Evolutionary conservation across 2,329 filamentous ascomycete species (phyloP).

Genomic region (Aspergillus clavatus): DNA sequence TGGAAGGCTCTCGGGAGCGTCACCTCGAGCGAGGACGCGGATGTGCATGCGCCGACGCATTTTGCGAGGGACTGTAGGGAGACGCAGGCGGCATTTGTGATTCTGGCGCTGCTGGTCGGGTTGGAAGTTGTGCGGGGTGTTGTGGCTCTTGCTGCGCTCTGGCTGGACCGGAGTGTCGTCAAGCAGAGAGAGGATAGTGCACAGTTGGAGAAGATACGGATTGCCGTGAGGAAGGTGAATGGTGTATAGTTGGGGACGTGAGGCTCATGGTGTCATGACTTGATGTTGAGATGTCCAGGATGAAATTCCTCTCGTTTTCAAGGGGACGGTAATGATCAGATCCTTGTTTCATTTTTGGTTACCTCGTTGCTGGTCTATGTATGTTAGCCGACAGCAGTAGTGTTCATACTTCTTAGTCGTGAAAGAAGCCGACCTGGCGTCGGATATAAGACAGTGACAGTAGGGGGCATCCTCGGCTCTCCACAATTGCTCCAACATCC

Average conservation of each 20-base stretch:
- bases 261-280: neutral
- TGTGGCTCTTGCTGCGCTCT: slow-evolving; percentile 26
- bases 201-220: slow-evolving; percentile 26
- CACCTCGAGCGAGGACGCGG: slow-evolving; percentile 9
- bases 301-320: too few species aligned
- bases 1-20: slow-evolving; percentile 25
- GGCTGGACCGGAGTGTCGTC: slow-evolving; percentile 28
- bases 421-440: slow-evolving; percentile 1
- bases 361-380: too few species aligned
- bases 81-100: slow-evolving; percentile 31
- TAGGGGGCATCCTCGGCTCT: slow-evolving; percentile 8
- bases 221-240: slow-evolving; percentile 21
- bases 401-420: too few species aligned
- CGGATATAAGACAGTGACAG: too few species aligned
- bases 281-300: slow-evolving; percentile 3
- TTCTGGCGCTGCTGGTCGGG: slow-evolving; percentile 34
- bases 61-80: slow-evolving; percentile 38
- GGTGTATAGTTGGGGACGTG: slow-evolving; percentile 7
- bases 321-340: too few species aligned
- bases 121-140: slow-evolving; percentile 32
- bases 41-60: slow-evolving; percentile 25
- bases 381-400: too few species aligned
- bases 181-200: slow-evolving; percentile 22
- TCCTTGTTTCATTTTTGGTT: too few species aligned
- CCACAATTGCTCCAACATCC: neutral